Conservation (phyloP, 768 basidiomycete genomes). For the Mycena albidolilacea region DNA sequence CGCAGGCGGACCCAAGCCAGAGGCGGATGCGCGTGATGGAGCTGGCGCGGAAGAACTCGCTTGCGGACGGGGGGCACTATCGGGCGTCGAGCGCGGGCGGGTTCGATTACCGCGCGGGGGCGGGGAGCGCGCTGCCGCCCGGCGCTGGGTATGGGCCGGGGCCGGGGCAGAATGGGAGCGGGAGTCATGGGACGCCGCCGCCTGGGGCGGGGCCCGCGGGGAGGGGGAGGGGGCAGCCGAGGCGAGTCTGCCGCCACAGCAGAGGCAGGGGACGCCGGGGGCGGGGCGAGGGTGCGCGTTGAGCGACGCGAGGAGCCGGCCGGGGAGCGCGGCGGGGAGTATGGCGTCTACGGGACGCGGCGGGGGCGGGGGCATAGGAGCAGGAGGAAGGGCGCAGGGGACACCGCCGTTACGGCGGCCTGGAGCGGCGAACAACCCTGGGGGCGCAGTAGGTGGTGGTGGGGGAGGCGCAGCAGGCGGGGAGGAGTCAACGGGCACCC, state of each 20-base stretch:
- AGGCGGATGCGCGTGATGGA: slow-evolving; percentile 38
- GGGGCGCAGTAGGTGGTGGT: too few species aligned
- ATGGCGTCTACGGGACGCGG: slow-evolving; percentile 28
- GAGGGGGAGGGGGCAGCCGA: slow-evolving; percentile 24
- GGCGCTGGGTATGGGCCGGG: slow-evolving; percentile 1
- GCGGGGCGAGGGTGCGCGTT: slow-evolving; percentile 35
- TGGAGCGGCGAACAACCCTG: slow-evolving; percentile 31
- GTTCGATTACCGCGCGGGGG: slow-evolving; percentile 34
- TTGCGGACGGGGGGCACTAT: slow-evolving; percentile 26
- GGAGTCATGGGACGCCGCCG: slow-evolving; percentile 20
- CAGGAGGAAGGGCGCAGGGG: slow-evolving; percentile 32
- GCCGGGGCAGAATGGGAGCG: neutral
- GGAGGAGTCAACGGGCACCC: neutral
- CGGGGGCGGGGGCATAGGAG: slow-evolving; percentile 37
- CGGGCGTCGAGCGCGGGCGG: slow-evolving; percentile 29
- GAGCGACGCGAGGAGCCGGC: slow-evolving; percentile 28
- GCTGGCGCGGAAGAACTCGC: slow-evolving; percentile 40
- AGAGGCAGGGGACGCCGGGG: slow-evolving; percentile 28
- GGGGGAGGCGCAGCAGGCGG: neutral
- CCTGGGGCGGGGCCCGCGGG: slow-evolving; percentile 40
- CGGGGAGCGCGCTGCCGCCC: neutral
- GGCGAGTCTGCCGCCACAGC: slow-evolving; percentile 32
- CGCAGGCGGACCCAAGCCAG: slow-evolving; percentile 16
- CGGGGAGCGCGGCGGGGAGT: slow-evolving; percentile 38
- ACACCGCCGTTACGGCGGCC: slow-evolving; percentile 32